Evolutionary conservation across 805 yeast genomes (phyloP).

Genomic region (Lipomyces chichibuensis): DNA sequence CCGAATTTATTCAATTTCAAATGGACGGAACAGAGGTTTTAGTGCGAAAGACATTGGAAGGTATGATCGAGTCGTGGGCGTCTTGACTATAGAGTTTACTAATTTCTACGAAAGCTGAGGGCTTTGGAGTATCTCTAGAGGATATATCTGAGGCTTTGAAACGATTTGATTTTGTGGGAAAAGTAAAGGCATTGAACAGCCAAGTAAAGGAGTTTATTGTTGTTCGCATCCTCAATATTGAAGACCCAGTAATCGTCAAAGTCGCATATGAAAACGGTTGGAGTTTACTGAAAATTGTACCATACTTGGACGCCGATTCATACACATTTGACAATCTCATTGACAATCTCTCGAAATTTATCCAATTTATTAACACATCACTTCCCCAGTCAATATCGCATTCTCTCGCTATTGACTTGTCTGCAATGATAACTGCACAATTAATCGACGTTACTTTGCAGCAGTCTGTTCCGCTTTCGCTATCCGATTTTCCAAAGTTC

Average conservation of each 20-base stretch:
- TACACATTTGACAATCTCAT: constrained; percentile 6
- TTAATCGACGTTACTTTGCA: constrained; percentile 23
- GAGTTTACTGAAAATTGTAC: background rate
- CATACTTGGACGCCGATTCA: background rate
- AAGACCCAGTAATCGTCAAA: background rate
- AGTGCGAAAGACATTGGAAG: constrained; percentile 5
- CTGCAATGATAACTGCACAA: constrained; percentile 14
- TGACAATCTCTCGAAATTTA: constrained; percentile 10
- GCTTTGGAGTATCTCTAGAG: constrained; percentile 3
- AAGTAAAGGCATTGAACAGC: constrained; percentile 21
- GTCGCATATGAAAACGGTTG: constrained; percentile 1
- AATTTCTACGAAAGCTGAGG: constrained; percentile 10
- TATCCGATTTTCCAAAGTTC: constrained; percentile 13
- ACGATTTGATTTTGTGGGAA: constrained; percentile 24
- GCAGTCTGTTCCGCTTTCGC: constrained; percentile 18
- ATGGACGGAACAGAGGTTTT: constrained; percentile 4
- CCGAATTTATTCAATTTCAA: constrained; percentile 5
- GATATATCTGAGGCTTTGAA: constrained; percentile 25
- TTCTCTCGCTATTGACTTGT: constrained; percentile 20
- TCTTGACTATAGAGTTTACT: background rate
- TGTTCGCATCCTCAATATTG: constrained; percentile 6
- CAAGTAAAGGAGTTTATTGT: constrained; percentile 13
- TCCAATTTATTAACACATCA: constrained; percentile 14
- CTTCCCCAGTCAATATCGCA: constrained; percentile 22
- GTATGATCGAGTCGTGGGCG: background rate